Conservation (phyloP, 1,284 basidiomycete species). For the Earliella scabrosa region DNA sequence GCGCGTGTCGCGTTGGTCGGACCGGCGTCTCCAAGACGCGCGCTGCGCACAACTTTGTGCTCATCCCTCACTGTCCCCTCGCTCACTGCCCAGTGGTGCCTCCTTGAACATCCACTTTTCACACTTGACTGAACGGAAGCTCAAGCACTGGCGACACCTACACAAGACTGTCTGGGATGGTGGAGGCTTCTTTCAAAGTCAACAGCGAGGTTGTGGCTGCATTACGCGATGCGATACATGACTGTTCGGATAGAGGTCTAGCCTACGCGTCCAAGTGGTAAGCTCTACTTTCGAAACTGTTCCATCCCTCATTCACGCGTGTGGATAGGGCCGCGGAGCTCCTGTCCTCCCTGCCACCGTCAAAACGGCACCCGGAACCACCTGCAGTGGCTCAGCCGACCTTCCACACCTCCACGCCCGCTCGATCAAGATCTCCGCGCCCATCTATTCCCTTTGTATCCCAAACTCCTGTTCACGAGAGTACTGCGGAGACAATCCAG, state of each 20-base stretch:
- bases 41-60: neutral
- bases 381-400: constrained; percentile 28
- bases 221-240: constrained; percentile 56
- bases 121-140: neutral
- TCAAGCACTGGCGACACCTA: neutral
- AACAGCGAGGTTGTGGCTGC: constrained; percentile 44
- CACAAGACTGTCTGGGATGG: neutral
- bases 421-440: constrained; percentile 47
- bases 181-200: constrained; percentile 22
- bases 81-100: neutral
- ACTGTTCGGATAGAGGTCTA: constrained; percentile 43
- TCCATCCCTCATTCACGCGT: constrained; percentile 7
- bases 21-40: constrained; percentile 9
- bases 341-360: constrained; percentile 59
- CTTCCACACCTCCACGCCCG: constrained; percentile 52
- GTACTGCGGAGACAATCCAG: constrained; percentile 13
- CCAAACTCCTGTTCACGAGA: constrained; percentile 39
- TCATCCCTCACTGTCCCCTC: neutral
- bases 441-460: constrained; percentile 39
- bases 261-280: constrained; percentile 74
- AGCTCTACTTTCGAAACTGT: constrained; percentile 25
- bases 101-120: neutral
- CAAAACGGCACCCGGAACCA: constrained; percentile 39
- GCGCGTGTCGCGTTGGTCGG: constrained; percentile 15
- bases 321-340: constrained; percentile 68